These are phyloP conservation scores for Quercus robur DNA, from an alignment of 306 rosid species.

Conservation along the genomic window DNA sequence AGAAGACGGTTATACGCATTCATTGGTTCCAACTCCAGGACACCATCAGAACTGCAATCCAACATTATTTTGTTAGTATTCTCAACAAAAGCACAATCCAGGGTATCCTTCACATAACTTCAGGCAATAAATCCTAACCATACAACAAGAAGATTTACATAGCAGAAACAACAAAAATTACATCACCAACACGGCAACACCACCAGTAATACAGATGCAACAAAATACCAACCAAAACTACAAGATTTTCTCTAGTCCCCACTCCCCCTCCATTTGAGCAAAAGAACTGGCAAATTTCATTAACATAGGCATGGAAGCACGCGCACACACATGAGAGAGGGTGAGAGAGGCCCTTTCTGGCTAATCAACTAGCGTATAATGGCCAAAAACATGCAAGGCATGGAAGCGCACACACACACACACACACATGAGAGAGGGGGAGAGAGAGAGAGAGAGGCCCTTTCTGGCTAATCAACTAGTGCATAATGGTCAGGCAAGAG, in stretches of 20 bases:
- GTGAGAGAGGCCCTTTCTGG: neutral
- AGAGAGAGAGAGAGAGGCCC: neutral
- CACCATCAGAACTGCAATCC: slow-evolving; percentile 66
- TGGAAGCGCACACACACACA: neutral
- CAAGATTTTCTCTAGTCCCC: neutral
- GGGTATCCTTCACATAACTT: slow-evolving; percentile 7
- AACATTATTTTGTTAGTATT: neutral
- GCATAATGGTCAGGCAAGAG: neutral
- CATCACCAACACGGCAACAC: neutral
- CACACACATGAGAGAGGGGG: too few relatives aligned
- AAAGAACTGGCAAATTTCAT: neutral
- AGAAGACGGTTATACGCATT: slow-evolving; percentile 92
- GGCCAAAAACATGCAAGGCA: neutral
- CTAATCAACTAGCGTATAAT: neutral
- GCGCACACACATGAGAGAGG: too few relatives aligned
- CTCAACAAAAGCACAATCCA: slow-evolving; percentile 25
- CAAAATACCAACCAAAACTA: slow-evolving; percentile 18
- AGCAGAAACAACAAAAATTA: slow-evolving; percentile 6
- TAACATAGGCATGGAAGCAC: neutral
- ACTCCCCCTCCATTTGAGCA: neutral
- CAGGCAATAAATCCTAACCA: neutral
- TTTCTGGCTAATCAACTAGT: neutral
- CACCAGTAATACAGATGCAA: slow-evolving; percentile 11
- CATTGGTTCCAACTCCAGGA: slow-evolving; percentile 93
- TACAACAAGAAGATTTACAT: slow-evolving; percentile 1